Percentiles rank a stretch among this genome's conserved stretches.
Conservation (phyloP, 257 asterid genomes). For the Solanum bukasovii region DNA sequence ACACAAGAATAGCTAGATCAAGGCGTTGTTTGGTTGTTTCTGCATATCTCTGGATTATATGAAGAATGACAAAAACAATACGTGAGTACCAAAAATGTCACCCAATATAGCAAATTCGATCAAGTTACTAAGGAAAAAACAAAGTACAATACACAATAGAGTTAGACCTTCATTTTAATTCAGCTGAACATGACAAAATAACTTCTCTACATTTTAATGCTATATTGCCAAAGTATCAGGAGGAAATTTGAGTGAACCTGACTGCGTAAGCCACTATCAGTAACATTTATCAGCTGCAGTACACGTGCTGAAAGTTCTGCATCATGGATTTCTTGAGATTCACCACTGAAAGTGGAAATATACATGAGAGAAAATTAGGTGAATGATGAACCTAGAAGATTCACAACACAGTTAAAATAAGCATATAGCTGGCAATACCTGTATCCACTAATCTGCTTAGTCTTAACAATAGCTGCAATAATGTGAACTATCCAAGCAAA, state of each 20-base stretch:
- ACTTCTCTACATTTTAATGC: background rate
- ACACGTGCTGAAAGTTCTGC: slow-evolving; percentile 98
- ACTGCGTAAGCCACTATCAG: slow-evolving; percentile 80
- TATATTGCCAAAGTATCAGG: background rate
- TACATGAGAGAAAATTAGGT: slow-evolving; percentile 1
- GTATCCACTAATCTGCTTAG: slow-evolving; percentile 73
- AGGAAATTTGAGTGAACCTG: slow-evolving; percentile 37
- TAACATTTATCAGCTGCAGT: slow-evolving; percentile 68
- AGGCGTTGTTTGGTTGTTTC: slow-evolving; percentile 90
- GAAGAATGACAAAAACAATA: background rate
- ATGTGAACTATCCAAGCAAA: slow-evolving; percentile 97
- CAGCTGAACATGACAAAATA: background rate
- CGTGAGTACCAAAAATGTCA: background rate
- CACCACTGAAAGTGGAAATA: slow-evolving; percentile 39
- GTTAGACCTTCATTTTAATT: background rate
- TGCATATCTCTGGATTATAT: slow-evolving; percentile 66
- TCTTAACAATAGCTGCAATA: slow-evolving; percentile 74
- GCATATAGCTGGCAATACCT: slow-evolving; percentile 30
- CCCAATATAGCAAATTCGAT: background rate
- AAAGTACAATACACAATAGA: background rate
- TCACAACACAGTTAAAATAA: background rate
- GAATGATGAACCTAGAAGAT: background rate
- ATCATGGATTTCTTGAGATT: slow-evolving; percentile 87
- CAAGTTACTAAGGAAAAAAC: background rate
- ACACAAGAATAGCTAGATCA: slow-evolving; percentile 88